phyloP scores from a whole-genome alignment of 257 asterid species.

The Jasminum sambac region DNA sequence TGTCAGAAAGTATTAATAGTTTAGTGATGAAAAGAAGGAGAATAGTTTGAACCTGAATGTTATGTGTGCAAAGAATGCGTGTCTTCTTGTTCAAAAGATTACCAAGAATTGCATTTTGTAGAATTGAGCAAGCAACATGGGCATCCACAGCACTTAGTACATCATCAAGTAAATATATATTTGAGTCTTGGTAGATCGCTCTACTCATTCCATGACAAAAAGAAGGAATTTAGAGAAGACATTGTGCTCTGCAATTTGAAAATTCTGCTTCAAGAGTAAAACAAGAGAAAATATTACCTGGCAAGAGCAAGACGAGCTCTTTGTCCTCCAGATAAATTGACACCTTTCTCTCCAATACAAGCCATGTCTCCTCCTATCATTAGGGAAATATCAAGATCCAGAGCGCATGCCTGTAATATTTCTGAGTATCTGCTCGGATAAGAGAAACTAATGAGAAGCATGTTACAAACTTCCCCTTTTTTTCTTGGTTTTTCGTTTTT shows the following conservation, averaged over 20 bases:
- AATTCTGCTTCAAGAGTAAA: conserved; percentile 14
- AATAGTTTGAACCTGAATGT: conserved; percentile 64
- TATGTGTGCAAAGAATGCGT: conserved; percentile 88
- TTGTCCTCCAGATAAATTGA: conserved; percentile 91
- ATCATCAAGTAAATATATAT: conserved; percentile 80
- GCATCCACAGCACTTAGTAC: conserved; percentile 98
- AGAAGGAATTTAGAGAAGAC: conserved; percentile 16
- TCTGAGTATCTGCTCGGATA: conserved; percentile 62
- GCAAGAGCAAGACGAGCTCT: conserved; percentile 92
- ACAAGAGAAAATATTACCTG: conserved; percentile 44
- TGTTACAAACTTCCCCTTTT: background rate
- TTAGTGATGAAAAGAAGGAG: conserved; percentile 3
- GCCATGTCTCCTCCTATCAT: conserved; percentile 95
- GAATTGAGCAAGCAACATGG: conserved; percentile 80
- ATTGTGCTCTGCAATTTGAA: conserved; percentile 9
- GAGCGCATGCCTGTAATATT: conserved; percentile 60
- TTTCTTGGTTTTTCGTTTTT: background rate
- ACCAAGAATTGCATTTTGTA: conserved; percentile 72
- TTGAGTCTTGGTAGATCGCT: conserved; percentile 74
- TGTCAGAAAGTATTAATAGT: background rate
- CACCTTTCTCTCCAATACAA: conserved; percentile 85
- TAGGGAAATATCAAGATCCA: conserved; percentile 75
- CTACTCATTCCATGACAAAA: conserved; percentile 42
- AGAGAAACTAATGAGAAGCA: background rate
- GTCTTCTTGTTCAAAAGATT: conserved; percentile 74